phyloP scores from a whole-genome alignment of 768 basidiomycete genomes.

The Lentinus brumalis region DNA sequence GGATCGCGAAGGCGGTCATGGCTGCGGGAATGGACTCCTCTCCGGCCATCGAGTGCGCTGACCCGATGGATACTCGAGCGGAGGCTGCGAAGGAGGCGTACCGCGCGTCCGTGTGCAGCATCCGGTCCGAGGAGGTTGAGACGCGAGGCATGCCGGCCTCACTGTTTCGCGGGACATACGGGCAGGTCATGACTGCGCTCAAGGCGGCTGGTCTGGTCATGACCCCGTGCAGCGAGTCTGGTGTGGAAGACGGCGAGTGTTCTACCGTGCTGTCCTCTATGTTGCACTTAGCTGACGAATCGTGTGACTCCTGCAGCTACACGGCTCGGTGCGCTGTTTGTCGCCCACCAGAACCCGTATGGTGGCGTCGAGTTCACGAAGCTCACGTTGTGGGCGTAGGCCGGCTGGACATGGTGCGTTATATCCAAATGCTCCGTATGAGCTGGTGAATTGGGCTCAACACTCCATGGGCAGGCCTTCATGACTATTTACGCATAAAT shows the following conservation, averaged over 20 bases:
- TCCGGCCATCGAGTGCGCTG: constrained; percentile 20
- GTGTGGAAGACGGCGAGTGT: constrained; percentile 35
- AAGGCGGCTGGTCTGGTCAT: constrained; percentile 39
- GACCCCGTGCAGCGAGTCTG: constrained; percentile 32
- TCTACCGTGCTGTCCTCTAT: not conserved
- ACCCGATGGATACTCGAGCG: constrained; percentile 15
- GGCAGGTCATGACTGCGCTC: constrained; percentile 43
- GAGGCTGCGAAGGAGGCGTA: not conserved
- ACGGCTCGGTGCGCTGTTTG: constrained; percentile 44
- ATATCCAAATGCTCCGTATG: not conserved
- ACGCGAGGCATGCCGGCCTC: constrained; percentile 26
- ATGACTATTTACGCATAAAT: no score
- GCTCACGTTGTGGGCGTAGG: constrained; percentile 44
- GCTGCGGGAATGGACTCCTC: constrained; percentile 44
- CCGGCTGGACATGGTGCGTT: constrained; percentile 7
- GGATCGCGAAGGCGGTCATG: constrained; percentile 40
- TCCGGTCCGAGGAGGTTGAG: constrained; percentile 21
- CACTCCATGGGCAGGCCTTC: not conserved
- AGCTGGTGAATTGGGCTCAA: not conserved
- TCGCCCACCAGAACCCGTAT: constrained; percentile 32
- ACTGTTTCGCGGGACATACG: constrained; percentile 46
- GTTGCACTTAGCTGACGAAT: not conserved
- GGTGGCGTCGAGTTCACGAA: constrained; percentile 40
- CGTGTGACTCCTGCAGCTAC: constrained; percentile 30
- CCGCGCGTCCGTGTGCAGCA: constrained; percentile 20